Base-by-base conservation (phyloP, 2,329 filamentous ascomycete species). In the Colletotrichum sp. region DNA sequence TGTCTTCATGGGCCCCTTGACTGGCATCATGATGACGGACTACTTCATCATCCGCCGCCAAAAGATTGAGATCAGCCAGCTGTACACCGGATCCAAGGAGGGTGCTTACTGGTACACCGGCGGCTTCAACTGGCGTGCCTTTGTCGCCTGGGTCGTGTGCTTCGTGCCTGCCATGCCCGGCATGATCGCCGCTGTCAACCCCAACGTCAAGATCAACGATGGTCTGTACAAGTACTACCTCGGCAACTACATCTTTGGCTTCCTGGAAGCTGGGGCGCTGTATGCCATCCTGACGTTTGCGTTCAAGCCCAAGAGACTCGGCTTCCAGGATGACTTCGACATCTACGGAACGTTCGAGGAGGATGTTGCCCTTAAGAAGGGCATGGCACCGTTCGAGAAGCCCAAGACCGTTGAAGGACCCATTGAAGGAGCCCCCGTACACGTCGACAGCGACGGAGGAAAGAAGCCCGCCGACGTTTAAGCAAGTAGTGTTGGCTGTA, bases 101-200 rank as follows among this genome's bases (percentile, higher is more conserved):
- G 83, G 83, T 4, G 83, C 83, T 14, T 87, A 87, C 76, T 85
- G 83, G 80, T 86, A 83, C 77, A 76, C 77, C 4, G 72, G 81
- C 16, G 84, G 85, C 9, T 75, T 77, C 67, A 85, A 86, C 76
- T 84, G 80, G 81, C 80, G 85, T 26, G 83, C 82, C 2, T 81
- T 83, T 16, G 74, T 79, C 4, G 79, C 83, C 28, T 86, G 82
- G 73, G 79, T 82, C 32, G 76, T 81, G 43, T 81, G 82, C 24
- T 82, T 82, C 74, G 80, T 82, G 30, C 83, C 83, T 3, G 78
- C 79, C 8, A 79, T 82, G 69, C 79, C 79, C 0, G 80, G 80
- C 3, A 78, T 82, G 70, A 78, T 82, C 48, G 76, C 77, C 18
- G 80, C 68, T 13, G 79, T 78, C 39, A 78, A 78, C 28, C 72